These are phyloP conservation scores for Ophioceras dolichostomum DNA, from an alignment of 2,329 filamentous ascomycete genomes.

Conservation along the genomic window DNA sequence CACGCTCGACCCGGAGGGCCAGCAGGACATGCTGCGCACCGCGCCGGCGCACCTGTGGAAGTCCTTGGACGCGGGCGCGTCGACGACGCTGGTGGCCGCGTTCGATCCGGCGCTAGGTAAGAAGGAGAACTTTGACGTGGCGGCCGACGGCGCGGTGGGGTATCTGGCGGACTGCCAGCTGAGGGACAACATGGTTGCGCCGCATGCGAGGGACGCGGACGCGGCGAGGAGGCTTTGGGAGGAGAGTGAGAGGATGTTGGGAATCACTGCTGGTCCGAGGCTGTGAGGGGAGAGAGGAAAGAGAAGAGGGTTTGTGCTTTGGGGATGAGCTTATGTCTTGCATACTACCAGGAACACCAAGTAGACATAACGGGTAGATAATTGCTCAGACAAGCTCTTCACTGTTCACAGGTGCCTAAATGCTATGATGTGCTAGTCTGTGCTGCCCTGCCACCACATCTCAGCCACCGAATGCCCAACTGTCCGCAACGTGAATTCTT, in stretches of 20 bases:
- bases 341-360: no score
- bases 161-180: slow-evolving; percentile 29
- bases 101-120: slow-evolving; percentile 22
- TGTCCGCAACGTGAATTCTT: no score
- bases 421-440: no score
- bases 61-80: slow-evolving; percentile 21
- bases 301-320: no score
- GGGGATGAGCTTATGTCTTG: no score
- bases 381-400: no score
- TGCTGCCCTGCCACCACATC: no score
- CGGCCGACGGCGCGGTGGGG: slow-evolving; percentile 17
- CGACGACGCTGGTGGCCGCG: slow-evolving; percentile 28
- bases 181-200: slow-evolving; percentile 11
- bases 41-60: slow-evolving; percentile 20
- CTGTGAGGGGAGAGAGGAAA: background rate
- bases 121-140: slow-evolving; percentile 7
- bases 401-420: no score
- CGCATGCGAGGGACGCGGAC: slow-evolving; percentile 19
- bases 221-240: slow-evolving; percentile 30
- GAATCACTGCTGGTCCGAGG: background rate
- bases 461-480: no score
- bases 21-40: slow-evolving; percentile 11
- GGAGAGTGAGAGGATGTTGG: slow-evolving; percentile 23
- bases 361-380: no score
- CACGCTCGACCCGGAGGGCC: slow-evolving; percentile 12